A percentile compares a stretch with the other conserved stretches of the same genome.
Conservation (phyloP, 345 rosid species). For the Eucalyptus shirleyi region DNA sequence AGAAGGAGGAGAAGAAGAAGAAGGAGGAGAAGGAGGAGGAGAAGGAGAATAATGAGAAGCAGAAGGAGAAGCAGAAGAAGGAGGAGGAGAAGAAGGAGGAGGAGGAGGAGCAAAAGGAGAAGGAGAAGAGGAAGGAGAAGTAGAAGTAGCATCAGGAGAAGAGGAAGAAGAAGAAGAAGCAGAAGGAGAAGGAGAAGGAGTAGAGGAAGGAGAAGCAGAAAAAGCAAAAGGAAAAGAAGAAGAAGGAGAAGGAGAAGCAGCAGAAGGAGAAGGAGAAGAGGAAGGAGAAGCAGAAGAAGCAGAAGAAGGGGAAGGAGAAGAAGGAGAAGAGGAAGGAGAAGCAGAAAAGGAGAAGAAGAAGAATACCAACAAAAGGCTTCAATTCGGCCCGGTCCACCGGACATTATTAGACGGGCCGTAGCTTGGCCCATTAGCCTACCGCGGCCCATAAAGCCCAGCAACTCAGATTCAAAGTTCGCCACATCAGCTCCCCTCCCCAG, state of each 20-base stretch:
- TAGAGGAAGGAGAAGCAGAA: rapidly evolving
- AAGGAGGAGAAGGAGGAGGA: too few species aligned
- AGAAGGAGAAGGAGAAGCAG: too few species aligned
- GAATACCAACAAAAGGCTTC: not conserved
- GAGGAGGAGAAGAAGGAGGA: rapidly evolving
- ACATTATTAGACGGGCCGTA: not conserved
- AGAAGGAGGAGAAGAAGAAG: too few species aligned
- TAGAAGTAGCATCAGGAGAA: too few species aligned
- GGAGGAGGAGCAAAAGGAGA: rapidly evolving
- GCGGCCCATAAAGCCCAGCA: not conserved
- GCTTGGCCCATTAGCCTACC: not conserved
- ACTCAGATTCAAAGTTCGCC: not conserved
- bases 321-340: too few species aligned
- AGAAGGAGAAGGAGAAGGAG: too few species aligned
- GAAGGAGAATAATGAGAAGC: rapidly evolving
- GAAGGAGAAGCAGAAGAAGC: too few species aligned
- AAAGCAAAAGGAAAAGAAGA: rapidly evolving
- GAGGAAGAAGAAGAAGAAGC: rapidly evolving
- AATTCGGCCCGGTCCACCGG: not conserved
- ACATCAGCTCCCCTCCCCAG: not conserved
- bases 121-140: too few species aligned
- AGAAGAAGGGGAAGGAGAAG: too few species aligned
- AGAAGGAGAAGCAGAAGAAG: too few species aligned
- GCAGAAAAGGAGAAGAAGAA: too few species aligned
- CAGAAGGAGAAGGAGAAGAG: too few species aligned